A percentile compares a stretch with the other conserved stretches of the same genome.
Conservation (phyloP, 331 rosid genomes). For the Pyracantha coccinea region DNA sequence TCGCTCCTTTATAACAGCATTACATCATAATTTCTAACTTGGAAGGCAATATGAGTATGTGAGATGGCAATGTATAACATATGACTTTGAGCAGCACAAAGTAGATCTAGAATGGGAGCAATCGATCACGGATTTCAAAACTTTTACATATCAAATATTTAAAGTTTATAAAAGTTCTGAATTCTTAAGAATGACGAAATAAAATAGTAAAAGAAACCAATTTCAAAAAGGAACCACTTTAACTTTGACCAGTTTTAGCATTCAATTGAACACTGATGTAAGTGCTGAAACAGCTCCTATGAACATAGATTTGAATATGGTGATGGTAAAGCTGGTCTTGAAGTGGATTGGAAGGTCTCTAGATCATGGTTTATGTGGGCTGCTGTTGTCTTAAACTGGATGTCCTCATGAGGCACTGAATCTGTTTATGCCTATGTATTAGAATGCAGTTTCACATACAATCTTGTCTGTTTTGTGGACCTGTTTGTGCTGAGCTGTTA, state of each 20-base stretch:
- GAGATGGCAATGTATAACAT: background rate
- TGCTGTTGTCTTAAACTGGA: background rate
- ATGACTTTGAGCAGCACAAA: background rate
- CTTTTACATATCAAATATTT: background rate
- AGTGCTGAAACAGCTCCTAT: background rate
- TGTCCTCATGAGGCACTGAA: background rate
- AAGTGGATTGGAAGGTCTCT: background rate
- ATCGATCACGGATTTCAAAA: background rate
- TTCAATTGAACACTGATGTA: background rate
- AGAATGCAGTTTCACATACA: background rate
- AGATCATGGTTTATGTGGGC: background rate
- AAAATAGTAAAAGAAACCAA: background rate
- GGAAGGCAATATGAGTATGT: background rate
- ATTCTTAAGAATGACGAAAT: background rate
- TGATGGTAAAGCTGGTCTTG: background rate
- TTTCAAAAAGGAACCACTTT: background rate
- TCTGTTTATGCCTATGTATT: background rate
- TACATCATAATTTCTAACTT: background rate
- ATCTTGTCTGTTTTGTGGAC: background rate
- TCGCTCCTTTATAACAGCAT: background rate
- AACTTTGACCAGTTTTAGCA: background rate
- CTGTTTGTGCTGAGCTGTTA: background rate
- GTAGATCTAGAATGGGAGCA: background rate
- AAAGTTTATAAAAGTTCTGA: background rate
- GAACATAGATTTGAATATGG: background rate